phyloP scores from a whole-genome alignment of 2,329 filamentous ascomycete species.

The Eurotiales sp. region DNA sequence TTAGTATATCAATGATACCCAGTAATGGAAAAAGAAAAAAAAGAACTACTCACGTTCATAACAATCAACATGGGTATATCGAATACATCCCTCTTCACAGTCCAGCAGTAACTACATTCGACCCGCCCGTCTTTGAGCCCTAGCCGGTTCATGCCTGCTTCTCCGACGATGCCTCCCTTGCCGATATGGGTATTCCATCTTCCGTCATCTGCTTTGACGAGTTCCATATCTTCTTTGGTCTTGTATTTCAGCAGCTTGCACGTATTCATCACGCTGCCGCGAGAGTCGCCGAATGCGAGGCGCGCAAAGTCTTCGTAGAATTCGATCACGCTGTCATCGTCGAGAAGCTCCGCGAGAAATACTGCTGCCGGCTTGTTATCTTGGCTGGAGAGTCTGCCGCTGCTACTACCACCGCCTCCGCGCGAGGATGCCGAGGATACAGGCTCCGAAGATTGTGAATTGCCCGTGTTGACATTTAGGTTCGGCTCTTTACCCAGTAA shows the following conservation, averaged over 20 bases:
- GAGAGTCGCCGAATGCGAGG: conserved; percentile 85
- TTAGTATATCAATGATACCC: conserved; percentile 16
- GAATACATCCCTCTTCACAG: conserved; percentile 92
- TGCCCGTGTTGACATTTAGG: conserved; percentile 74
- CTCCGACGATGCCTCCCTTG: conserved; percentile 45
- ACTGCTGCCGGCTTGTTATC: conserved; percentile 65
- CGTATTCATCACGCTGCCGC: conserved; percentile 76
- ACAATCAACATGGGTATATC: conserved; percentile 98
- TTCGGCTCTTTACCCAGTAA: conserved; percentile 84
- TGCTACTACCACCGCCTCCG: conserved; percentile 46
- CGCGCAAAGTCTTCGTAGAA: conserved; percentile 96
- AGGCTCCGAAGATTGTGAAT: neutral
- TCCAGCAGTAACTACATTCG: conserved; percentile 95
- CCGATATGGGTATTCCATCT: conserved; percentile 39
- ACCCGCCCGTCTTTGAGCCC: conserved; percentile 83
- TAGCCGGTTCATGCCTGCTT: conserved; percentile 72
- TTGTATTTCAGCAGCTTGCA: conserved; percentile 90
- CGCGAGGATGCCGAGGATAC: conserved; percentile 33
- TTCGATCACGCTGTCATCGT: conserved; percentile 87
- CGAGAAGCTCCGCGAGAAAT: conserved; percentile 86
- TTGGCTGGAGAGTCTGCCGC: conserved; percentile 42
- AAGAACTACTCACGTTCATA: conserved; percentile 82
- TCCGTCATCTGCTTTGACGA: conserved; percentile 45
- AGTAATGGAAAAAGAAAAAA: neutral
- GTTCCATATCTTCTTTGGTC: conserved; percentile 58